These are phyloP conservation scores for Phyllosticta citrichinensis DNA, from an alignment of 2,329 filamentous ascomycete species.

Conservation along the genomic window DNA sequence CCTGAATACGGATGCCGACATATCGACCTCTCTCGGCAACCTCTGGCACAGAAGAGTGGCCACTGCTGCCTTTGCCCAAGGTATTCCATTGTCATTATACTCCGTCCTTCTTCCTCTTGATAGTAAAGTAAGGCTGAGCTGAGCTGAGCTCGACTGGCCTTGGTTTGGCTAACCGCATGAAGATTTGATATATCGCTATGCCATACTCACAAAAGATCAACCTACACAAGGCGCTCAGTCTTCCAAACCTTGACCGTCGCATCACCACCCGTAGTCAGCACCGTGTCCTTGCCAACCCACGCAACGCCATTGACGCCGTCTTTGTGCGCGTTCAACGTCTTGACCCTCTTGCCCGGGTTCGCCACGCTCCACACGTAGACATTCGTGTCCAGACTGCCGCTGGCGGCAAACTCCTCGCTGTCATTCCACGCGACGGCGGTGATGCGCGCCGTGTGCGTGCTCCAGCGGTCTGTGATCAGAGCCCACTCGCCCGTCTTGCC, in stretches of 20 bases:
- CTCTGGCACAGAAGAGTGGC: too few relatives aligned
- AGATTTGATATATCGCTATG: neutral
- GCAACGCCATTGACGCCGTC: conserved; percentile 84
- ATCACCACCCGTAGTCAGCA: conserved; percentile 77
- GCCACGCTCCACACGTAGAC: conserved; percentile 83
- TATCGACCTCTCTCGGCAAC: too few relatives aligned
- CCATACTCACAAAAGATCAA: neutral
- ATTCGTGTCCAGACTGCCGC: conserved; percentile 81
- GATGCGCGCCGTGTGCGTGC: conserved; percentile 58
- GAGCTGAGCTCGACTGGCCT: too few relatives aligned
- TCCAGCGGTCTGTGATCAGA: conserved; percentile 71
- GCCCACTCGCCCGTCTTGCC: conserved; percentile 49
- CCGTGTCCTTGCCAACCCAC: conserved; percentile 57
- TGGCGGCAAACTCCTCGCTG: conserved; percentile 61
- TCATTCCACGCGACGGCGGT: conserved; percentile 68
- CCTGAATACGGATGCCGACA: too few relatives aligned
- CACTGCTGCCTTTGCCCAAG: too few relatives aligned
- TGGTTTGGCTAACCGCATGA: too few relatives aligned
- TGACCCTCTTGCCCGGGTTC: conserved; percentile 75
- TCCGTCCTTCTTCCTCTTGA: too few relatives aligned
- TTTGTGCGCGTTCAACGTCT: conserved; percentile 83
- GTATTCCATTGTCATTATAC: too few relatives aligned
- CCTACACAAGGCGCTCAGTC: conserved; percentile 41
- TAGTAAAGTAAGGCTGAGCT: too few relatives aligned
- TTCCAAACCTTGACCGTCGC: conserved; percentile 86